Conservation (phyloP, 2,329 filamentous ascomycete species). For the Cladosporium sp. region DNA sequence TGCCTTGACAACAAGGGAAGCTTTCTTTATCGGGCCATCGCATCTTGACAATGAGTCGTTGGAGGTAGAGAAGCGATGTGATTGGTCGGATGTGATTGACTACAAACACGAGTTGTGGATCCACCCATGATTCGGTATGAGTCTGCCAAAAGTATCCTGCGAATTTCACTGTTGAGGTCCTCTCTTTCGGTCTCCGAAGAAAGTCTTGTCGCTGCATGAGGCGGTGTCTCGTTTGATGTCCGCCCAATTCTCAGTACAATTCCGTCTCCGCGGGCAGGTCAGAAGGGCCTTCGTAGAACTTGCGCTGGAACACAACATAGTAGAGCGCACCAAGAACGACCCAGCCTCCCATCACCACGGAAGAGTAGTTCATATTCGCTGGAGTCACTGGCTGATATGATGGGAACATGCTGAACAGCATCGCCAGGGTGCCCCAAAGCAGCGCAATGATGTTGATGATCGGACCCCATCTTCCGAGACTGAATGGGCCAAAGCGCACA, state of each 20-base stretch:
- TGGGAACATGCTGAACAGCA: constrained; percentile 51
- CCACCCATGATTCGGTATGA: not conserved
- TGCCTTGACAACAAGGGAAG: not conserved
- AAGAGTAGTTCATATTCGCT: constrained; percentile 48
- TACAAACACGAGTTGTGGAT: not conserved
- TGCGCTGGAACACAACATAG: constrained; percentile 43
- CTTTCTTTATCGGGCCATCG: not conserved
- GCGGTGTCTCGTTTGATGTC: not conserved
- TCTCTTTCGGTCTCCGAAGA: not conserved
- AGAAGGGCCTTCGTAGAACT: constrained; percentile 30
- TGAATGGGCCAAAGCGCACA: constrained; percentile 27
- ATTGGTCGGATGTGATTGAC: not conserved
- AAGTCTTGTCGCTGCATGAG: not conserved
- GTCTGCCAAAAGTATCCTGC: not conserved
- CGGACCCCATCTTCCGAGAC: constrained; percentile 39
- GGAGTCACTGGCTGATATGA: constrained; percentile 42
- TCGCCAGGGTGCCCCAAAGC: constrained; percentile 47
- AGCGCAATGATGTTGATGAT: constrained; percentile 45
- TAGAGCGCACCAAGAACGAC: constrained; percentile 42
- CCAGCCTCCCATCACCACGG: constrained; percentile 40
- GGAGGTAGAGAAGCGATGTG: not conserved
- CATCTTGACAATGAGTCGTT: not conserved
- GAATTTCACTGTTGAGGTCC: not conserved
- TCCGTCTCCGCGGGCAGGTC: not conserved
- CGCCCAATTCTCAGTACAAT: not conserved